phyloP scores from a whole-genome alignment of 1,284 basidiomycete genomes.

The Albatrellus sp. region DNA sequence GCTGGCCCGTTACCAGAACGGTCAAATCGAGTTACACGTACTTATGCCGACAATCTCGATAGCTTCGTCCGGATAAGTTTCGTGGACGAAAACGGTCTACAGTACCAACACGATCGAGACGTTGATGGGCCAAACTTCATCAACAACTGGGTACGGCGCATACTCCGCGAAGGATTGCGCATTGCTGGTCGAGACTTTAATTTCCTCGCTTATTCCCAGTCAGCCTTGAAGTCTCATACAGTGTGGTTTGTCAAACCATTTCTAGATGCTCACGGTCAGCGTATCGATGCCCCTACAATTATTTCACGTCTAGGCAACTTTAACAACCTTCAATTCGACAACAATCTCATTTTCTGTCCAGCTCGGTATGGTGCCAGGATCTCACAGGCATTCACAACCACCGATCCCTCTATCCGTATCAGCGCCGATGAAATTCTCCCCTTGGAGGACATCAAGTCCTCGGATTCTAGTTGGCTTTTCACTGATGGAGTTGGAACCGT shows the following conservation, averaged over 20 bases:
- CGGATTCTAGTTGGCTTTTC: conserved; percentile 27
- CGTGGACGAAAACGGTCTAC: conserved; percentile 39
- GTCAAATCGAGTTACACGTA: conserved; percentile 51
- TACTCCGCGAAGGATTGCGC: conserved; percentile 30
- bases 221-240: conserved; percentile 37
- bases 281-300: conserved; percentile 32
- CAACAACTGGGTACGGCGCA: conserved; percentile 25
- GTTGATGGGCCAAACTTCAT: conserved; percentile 37
- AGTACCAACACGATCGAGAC: conserved; percentile 37
- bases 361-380: conserved; percentile 62
- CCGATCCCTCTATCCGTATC: conserved; percentile 43
- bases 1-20: conserved; percentile 54
- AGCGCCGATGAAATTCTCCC: conserved; percentile 37
- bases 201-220: conserved; percentile 47
- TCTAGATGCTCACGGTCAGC: conserved; percentile 13
- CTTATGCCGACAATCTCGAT: conserved; percentile 34
- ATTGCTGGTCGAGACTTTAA: conserved; percentile 38
- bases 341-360: conserved; percentile 39
- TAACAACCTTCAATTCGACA: conserved; percentile 29
- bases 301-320: conserved; percentile 43
- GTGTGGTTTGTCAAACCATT: conserved; percentile 55
- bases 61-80: conserved; percentile 56
- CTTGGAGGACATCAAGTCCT: conserved; percentile 30
- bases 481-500: conserved; percentile 65
- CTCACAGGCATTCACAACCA: conserved; percentile 64